Conservation (phyloP, 1,284 basidiomycete genomes). For the Trichosporon ovoides region DNA sequence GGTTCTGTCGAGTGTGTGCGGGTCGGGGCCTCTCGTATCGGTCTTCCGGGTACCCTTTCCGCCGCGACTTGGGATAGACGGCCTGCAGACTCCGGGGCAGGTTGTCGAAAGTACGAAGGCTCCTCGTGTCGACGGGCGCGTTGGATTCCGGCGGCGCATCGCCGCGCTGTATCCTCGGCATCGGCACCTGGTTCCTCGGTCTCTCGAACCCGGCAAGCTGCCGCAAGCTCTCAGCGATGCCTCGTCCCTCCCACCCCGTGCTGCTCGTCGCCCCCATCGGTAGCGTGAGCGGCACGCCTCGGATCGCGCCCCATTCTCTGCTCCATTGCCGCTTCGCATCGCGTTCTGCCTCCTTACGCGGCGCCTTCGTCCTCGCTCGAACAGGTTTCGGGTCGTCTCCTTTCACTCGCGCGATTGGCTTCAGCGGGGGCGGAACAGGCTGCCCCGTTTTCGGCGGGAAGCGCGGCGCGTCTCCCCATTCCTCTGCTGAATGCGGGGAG, state of each 20-base stretch:
- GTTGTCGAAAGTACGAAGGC: constrained; percentile 3
- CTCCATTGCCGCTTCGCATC: constrained; percentile 1
- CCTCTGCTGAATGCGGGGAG: not conserved
- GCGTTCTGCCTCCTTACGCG: not conserved
- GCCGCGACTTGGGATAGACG: constrained; percentile 1
- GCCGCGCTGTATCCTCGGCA: not conserved
- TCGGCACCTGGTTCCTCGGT: not conserved
- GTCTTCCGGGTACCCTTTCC: not conserved
- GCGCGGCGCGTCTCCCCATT: constrained; percentile 4
- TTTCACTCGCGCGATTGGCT: not conserved
- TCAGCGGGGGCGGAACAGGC: constrained; percentile 9
- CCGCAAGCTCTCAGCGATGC: constrained; percentile 21
- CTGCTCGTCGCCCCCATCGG: constrained; percentile 2
- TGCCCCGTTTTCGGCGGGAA: constrained; percentile 13
- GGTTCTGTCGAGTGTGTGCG: constrained; percentile 26
- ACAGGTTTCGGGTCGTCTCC: not conserved
- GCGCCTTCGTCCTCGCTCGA: not conserved
- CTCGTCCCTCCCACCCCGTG: constrained; percentile 17
- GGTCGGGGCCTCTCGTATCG: constrained; percentile 25
- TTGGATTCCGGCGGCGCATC: not conserved
- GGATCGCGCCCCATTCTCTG: not conserved
- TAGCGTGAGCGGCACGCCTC: constrained; percentile 25
- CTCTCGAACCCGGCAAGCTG: constrained; percentile 22
- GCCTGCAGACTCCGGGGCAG: constrained; percentile 7
- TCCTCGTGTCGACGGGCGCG: not conserved